A percentile compares a stretch with the other conserved stretches of the same genome.
These are phyloP conservation scores for Austroboletus rostrupii DNA, from an alignment of 1,284 basidiomycete species.

Conservation along the genomic window DNA sequence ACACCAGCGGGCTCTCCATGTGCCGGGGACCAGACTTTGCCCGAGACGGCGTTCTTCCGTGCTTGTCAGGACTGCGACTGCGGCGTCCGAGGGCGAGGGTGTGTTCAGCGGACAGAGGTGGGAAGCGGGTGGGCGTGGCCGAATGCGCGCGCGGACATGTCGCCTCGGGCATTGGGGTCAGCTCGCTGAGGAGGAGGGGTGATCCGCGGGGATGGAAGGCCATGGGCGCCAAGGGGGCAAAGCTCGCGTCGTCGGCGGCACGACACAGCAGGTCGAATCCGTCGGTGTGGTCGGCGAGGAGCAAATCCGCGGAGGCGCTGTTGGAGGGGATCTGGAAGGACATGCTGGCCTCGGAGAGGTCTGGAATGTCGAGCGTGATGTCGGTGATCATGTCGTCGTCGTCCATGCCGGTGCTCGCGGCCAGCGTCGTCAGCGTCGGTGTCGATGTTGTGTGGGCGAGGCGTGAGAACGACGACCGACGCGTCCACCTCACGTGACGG, in stretches of 20 bases:
- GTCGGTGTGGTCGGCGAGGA: slow-evolving; percentile 36
- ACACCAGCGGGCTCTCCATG: slow-evolving; percentile 15
- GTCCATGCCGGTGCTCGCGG: slow-evolving; percentile 11
- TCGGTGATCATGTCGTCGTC: slow-evolving; percentile 31
- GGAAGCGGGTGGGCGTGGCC: slow-evolving; percentile 8
- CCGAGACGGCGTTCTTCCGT: slow-evolving; percentile 4
- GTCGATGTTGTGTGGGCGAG: neutral
- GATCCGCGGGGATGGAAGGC: slow-evolving; percentile 21
- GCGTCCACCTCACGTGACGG: slow-evolving; percentile 27
- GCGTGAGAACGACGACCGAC: slow-evolving; percentile 25
- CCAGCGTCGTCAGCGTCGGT: neutral
- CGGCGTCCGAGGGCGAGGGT: slow-evolving; percentile 17
- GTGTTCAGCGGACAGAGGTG: slow-evolving; percentile 21
- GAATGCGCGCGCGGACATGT: slow-evolving; percentile 6
- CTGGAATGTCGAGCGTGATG: slow-evolving; percentile 46
- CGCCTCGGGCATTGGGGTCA: slow-evolving; percentile 34
- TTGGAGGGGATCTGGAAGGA: slow-evolving; percentile 51
- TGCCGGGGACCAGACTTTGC: neutral
- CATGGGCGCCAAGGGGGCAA: slow-evolving; percentile 28
- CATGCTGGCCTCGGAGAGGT: slow-evolving; percentile 41
- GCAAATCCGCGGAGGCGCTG: slow-evolving; percentile 33
- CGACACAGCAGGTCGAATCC: slow-evolving; percentile 39
- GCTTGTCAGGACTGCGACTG: slow-evolving; percentile 17
- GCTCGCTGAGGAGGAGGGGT: slow-evolving; percentile 33
- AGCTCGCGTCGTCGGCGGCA: slow-evolving; percentile 26